These are phyloP conservation scores for Udeniomyces megalosporus DNA, from an alignment of 768 basidiomycete species.

Conservation along the genomic window DNA sequence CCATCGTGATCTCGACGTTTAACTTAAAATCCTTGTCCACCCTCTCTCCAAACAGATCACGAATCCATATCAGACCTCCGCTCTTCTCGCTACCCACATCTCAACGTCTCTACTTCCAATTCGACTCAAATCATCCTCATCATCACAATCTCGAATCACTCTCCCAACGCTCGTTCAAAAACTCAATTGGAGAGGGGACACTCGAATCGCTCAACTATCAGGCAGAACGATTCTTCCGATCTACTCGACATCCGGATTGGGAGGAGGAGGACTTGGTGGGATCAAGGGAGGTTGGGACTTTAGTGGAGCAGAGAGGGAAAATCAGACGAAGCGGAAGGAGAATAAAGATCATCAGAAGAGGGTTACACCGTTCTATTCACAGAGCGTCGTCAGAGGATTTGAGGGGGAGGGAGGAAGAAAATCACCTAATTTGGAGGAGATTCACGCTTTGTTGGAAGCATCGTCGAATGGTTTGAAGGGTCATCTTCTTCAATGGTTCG, in stretches of 20 bases:
- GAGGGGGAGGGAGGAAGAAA: too few species aligned
- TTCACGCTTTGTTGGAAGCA: neutral
- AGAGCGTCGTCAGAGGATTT: conserved; percentile 4
- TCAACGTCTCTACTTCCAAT: conserved; percentile 46
- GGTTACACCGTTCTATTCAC: conserved; percentile 8
- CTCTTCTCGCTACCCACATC: conserved; percentile 43
- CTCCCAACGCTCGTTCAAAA: conserved; percentile 36
- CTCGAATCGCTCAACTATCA: conserved; percentile 42
- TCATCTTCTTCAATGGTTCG: neutral
- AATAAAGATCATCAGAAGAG: neutral
- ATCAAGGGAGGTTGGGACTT: too few species aligned
- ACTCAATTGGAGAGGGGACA: conserved; percentile 41
- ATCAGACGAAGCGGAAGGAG: neutral
- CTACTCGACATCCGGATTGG: neutral
- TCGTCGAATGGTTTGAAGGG: conserved; percentile 4
- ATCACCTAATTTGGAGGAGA: neutral
- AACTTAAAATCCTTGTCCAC: neutral
- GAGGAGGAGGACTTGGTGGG: too few species aligned
- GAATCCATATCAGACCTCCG: conserved; percentile 39
- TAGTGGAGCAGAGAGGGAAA: neutral
- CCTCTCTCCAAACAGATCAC: conserved; percentile 11
- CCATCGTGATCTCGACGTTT: neutral
- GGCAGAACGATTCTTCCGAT: conserved; percentile 45
- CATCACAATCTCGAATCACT: conserved; percentile 32
- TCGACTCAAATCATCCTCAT: conserved; percentile 36